A percentile compares a stretch with the other conserved stretches of the same genome.
These are phyloP conservation scores for Magnusiomyces ingens DNA, from an alignment of 1,139 yeast genomes.

Conservation along the genomic window DNA sequence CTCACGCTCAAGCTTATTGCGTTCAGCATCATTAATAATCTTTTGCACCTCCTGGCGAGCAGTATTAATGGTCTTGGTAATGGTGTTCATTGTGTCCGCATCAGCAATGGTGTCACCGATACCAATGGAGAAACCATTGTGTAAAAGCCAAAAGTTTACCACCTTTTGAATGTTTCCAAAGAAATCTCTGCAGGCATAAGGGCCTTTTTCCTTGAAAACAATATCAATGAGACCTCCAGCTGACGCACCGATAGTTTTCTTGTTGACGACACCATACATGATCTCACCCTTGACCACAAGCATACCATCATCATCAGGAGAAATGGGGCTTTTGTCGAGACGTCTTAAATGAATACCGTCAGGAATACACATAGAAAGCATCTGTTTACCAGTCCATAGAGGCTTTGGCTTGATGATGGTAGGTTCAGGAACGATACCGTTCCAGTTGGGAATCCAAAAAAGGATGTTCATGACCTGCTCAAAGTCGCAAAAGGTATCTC, in stretches of 20 bases:
- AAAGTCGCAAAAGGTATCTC: constrained; percentile 82
- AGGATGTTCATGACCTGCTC: constrained; percentile 95
- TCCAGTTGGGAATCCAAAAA: constrained; percentile 99
- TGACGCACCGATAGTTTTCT: constrained; percentile 96
- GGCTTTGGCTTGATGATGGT: constrained; percentile 93
- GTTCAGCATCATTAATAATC: constrained; percentile 87
- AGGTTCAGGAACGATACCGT: constrained; percentile 97
- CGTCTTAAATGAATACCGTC: constrained; percentile 92
- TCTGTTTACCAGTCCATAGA: constrained; percentile 95
- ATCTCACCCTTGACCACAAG: constrained; percentile 86
- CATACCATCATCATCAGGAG: constrained; percentile 91
- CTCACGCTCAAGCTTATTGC: constrained; percentile 79
- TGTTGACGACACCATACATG: constrained; percentile 95
- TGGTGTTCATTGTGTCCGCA: constrained; percentile 87
- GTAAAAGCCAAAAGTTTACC: constrained; percentile 92
- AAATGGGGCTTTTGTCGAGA: constrained; percentile 78
- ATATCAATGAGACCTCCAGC: constrained; percentile 98
- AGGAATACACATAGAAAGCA: constrained; percentile 88
- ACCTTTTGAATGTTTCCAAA: constrained; percentile 93
- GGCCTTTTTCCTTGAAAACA: constrained; percentile 96
- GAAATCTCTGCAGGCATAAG: constrained; percentile 79
- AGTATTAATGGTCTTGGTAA: constrained; percentile 84
- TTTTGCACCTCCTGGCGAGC: constrained; percentile 93
- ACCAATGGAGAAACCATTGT: constrained; percentile 97
- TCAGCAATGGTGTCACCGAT: constrained; percentile 99